phyloP scores from a whole-genome alignment of 163 green algal species.

The Prototheca cutis region DNA sequence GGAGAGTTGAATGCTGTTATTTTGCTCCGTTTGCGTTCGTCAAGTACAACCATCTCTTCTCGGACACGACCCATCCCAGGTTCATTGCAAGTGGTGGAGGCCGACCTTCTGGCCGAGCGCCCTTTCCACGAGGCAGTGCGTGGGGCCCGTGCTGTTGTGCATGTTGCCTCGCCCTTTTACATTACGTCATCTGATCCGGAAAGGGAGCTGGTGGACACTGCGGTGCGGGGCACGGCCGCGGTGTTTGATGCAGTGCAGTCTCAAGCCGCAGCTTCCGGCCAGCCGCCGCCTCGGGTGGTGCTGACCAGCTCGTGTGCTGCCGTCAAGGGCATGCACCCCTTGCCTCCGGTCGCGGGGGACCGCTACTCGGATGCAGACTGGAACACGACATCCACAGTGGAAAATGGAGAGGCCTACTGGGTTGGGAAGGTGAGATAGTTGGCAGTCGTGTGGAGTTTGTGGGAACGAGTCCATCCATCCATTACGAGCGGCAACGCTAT shows the following conservation, averaged over 20 bases:
- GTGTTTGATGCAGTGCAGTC: constrained; percentile 38
- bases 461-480: no score
- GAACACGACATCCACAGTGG: constrained; percentile 46
- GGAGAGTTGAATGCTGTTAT: no score
- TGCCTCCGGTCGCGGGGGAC: constrained; percentile 9
- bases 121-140: constrained; percentile 43
- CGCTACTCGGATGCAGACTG: constrained; percentile 63
- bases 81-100: constrained; percentile 33
- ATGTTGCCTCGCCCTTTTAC: constrained; percentile 64
- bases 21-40: no score
- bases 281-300: constrained; percentile 37
- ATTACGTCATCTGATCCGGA: constrained; percentile 33
- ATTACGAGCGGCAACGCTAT: no score
- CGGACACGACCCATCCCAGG: no score
- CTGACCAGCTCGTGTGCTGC: constrained; percentile 64
- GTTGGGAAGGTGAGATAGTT: constrained; percentile 52
- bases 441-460: no score
- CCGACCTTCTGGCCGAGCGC: constrained; percentile 43
- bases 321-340: constrained; percentile 41
- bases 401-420: constrained; percentile 48
- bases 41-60: no score
- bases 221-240: constrained; percentile 54
- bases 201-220: constrained; percentile 52
- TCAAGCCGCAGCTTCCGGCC: constrained; percentile 13
- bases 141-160: constrained; percentile 55